Evolutionary conservation across 805 yeast species (phyloP), one percentile per base, ranked within the genome.

Genomic region (Candida easanensis): DNA sequence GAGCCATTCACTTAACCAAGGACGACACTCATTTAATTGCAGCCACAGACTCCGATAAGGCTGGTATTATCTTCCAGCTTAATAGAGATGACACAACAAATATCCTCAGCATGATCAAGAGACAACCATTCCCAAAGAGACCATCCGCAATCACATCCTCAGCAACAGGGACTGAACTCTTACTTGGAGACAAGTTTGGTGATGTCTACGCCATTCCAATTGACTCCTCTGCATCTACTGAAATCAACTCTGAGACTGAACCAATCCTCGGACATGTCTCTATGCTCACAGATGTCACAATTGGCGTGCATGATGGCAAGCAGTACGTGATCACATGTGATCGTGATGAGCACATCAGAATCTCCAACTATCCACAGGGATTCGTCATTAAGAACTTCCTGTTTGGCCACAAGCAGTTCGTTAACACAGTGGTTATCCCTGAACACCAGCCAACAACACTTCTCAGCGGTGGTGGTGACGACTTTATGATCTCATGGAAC

Each of bases 231-330:
- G 64, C 56, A 1, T 54, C 73, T 1, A 61, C 66, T 2, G 64
- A 61, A 38, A 54, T 56, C n/a, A 54, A 55, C 23, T 71, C 73
- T 4, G 77, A 74, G 36, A 61, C 78, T 34, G 74, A 69, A 30
- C 97, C 97, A 3, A 72, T 91, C 6, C 67, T 91, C 41, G 99
- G 99, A 7, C 99, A 93, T 64, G 98, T 93, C 5, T 90, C 97
- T 3, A 88, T 93, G 97, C 74, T 93, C 48, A 85, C 95, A n/a
- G 88, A 82, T 49, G 74, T 90, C 2, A 57, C 72, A 22, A 67
- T 80, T 21, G 69, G 73, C 11, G 53, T 56, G 3, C 60, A 64
- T 34, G 63, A 69, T 7, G 75, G 71, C 8, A 74, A 76, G 46
- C 67, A 62, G 34, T 84, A 65, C 46, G 61, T 90, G 14, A 71